phyloP scores from a whole-genome alignment of 768 basidiomycete species.

The Crucibulum laeve region DNA sequence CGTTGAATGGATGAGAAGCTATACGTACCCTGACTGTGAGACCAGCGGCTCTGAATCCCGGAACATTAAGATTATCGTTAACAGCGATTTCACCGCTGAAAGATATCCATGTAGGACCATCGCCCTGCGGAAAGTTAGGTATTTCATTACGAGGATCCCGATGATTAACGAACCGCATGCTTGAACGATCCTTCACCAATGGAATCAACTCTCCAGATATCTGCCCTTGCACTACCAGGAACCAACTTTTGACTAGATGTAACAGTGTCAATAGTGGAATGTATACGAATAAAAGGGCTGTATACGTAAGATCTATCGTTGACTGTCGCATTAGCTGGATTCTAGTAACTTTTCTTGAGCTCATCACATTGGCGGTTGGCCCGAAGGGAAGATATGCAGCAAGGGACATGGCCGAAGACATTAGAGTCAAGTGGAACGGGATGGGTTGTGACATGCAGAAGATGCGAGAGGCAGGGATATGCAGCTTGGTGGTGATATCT shows the following conservation, averaged over 20 bases:
- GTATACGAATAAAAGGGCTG: not conserved
- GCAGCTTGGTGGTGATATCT: conserved; percentile 37
- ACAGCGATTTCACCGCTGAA: conserved; percentile 64
- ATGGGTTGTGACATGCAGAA: conserved; percentile 57
- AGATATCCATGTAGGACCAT: conserved; percentile 56
- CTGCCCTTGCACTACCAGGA: conserved; percentile 52
- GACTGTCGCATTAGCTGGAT: conserved; percentile 65
- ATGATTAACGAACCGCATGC: conserved; percentile 39
- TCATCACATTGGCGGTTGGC: conserved; percentile 35
- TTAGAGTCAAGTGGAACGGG: conserved; percentile 63
- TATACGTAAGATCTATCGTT: conserved; percentile 59
- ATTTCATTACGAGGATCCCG: not conserved
- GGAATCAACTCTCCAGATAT: conserved; percentile 65
- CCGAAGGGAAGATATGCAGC: conserved; percentile 57
- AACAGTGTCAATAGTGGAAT: not conserved
- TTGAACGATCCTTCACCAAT: conserved; percentile 64
- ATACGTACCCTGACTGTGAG: conserved; percentile 54
- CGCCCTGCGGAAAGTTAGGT: conserved; percentile 35
- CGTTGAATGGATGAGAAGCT: not conserved
- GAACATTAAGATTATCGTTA: conserved; percentile 38
- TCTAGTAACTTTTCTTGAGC: conserved; percentile 35
- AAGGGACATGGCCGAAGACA: conserved; percentile 52
- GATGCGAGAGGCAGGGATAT: conserved; percentile 55
- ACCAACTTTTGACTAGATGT: conserved; percentile 32
- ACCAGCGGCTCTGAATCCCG: conserved; percentile 65